Base-by-base conservation (phyloP, 768 basidiomycete species). In the Mycena vitilis region DNA sequence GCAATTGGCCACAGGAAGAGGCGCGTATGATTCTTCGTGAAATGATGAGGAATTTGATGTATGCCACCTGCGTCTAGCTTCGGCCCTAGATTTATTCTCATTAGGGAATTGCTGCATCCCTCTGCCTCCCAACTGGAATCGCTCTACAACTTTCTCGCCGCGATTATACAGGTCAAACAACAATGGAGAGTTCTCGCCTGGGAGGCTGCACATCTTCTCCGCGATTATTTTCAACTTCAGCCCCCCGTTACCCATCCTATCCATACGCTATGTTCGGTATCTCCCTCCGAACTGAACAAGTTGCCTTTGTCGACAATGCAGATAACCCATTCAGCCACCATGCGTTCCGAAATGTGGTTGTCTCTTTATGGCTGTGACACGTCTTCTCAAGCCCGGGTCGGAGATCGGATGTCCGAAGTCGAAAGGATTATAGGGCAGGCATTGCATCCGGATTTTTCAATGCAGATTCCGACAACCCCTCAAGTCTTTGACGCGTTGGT, bases 1-100 rank as follows among this genome's bases (percentile, higher is more conserved):
- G 63, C 48, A 30, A 57, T 47, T 64, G 63, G 63, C 47, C 63
- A 5, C 22, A 22, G 11, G 36, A 51, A 48, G 63, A 64, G 47
- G 55, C 63, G 11, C 55, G 55, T 38, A n/a, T 64, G 7, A 64
- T 64, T 23, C 47, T 64, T 20, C 42, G 48, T 30, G 47, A 57
- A 49, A 45, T 64, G 36, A 30, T 51, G 23, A 22, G 23, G 10
- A 11, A 8, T 25, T 38, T 64, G 18, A 16, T 16, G 45, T 47
- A 47, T 16, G 20, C 8, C 2, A 16, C 45, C 3, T 20, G 5
- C 2, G 40, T 40, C 15, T 40, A 40, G 2, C 40, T 40, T 40
- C 40, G 10, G 15, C 40, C 15, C 1, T 15, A 40, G 5, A 40
- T 22, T 22, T 42, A n/a, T 3, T 16, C 55, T 7, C 55, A 12